Conservation (phyloP, 768 basidiomycete genomes). For the Coprinellus aureogranulatus region DNA sequence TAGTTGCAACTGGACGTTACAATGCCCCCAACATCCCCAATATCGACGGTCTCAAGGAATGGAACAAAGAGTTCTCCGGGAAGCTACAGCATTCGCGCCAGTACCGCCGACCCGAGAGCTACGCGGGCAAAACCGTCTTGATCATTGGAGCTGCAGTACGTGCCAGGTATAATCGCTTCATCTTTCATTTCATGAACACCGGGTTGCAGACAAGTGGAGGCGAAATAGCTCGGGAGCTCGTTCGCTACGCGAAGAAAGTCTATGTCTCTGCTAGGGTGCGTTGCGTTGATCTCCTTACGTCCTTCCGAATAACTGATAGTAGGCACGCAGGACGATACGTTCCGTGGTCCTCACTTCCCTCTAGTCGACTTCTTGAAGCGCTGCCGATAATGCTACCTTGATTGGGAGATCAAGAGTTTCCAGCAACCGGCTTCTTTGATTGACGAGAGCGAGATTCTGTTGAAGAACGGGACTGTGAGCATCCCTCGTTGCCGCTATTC, state of each 20-base stretch:
- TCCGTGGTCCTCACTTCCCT: slow-evolving; percentile 4
- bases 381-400: slow-evolving; percentile 32
- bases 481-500: background rate
- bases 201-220: slow-evolving; percentile 30
- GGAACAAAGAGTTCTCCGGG: slow-evolving; percentile 33
- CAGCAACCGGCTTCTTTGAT: slow-evolving; percentile 19
- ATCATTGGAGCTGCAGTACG: slow-evolving; percentile 42
- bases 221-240: slow-evolving; percentile 36
- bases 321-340: background rate
- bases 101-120: slow-evolving; percentile 39
- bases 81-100: slow-evolving; percentile 38
- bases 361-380: slow-evolving; percentile 18
- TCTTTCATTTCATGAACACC: too few relatives aligned
- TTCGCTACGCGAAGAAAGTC: slow-evolving; percentile 27
- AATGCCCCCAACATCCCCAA: slow-evolving; percentile 33
- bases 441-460: slow-evolving; percentile 27
- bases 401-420: slow-evolving; percentile 42
- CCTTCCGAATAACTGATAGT: background rate
- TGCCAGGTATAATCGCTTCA: too few relatives aligned
- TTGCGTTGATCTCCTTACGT: background rate
- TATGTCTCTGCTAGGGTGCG: slow-evolving; percentile 29
- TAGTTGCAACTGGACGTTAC: slow-evolving; percentile 32
- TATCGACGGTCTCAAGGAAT: slow-evolving; percentile 32
- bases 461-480: slow-evolving; percentile 38
- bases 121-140: slow-evolving; percentile 36